phyloP scores from a whole-genome alignment of 208 protist genomes.

The Crithidia mellificae region DNA sequence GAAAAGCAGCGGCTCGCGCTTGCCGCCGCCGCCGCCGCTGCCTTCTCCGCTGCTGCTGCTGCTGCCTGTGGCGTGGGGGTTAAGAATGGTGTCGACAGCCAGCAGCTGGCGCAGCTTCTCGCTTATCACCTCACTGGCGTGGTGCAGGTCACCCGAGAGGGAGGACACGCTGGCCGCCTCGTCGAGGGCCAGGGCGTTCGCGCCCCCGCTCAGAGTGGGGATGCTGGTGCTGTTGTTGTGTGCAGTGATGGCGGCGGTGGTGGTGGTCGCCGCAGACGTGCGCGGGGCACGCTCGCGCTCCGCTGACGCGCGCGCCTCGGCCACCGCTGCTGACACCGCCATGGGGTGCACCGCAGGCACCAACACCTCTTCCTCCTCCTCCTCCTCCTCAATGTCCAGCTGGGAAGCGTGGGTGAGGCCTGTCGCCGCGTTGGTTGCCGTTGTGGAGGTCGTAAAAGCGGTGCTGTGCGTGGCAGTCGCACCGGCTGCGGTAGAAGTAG shows the following conservation, averaged over 20 bases:
- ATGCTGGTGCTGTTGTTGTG: no score
- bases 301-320: slow-evolving; percentile 2
- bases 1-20: slow-evolving; percentile 36
- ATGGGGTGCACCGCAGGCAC: slow-evolving; percentile 22
- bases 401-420: neutral
- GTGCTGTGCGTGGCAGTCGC: no score
- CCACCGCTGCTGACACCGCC: slow-evolving; percentile 10
- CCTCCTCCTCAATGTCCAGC: slow-evolving; percentile 19
- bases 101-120: slow-evolving; percentile 38
- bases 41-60: neutral
- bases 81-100: slow-evolving; percentile 48
- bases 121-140: slow-evolving; percentile 41
- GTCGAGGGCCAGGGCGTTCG: slow-evolving; percentile 5
- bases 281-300: slow-evolving; percentile 18
- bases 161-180: slow-evolving; percentile 21
- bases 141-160: slow-evolving; percentile 41
- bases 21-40: neutral
- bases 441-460: no score
- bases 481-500: no score
- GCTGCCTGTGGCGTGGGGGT: slow-evolving; percentile 29
- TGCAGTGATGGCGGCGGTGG: no score
- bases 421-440: neutral
- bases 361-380: slow-evolving; percentile 46
- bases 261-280: neutral
- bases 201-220: no score